Evolutionary conservation across 1,284 basidiomycete genomes (phyloP).

Genomic region (Ganoderma lingzhi): DNA sequence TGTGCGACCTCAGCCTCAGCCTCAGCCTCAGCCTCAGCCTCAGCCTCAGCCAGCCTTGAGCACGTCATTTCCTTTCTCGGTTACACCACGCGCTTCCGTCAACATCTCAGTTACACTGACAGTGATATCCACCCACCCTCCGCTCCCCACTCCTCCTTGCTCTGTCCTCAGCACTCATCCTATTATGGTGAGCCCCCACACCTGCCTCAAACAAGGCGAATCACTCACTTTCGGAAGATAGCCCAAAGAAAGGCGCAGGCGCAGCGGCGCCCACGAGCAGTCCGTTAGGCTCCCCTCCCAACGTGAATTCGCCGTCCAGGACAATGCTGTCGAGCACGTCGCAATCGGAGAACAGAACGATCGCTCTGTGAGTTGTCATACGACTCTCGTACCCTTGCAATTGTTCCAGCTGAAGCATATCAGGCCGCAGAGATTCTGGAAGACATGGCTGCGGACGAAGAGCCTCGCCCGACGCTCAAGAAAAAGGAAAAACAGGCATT

Average conservation of each 20-base stretch:
- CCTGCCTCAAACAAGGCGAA: not conserved
- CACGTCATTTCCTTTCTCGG: conserved; percentile 19
- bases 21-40: no score
- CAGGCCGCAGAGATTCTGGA: conserved; percentile 58
- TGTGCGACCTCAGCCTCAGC: no score
- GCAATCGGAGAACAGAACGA: conserved; percentile 49
- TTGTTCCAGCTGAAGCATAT: not conserved
- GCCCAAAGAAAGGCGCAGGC: conserved; percentile 66
- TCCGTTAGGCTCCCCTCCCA: conserved; percentile 57
- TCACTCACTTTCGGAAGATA: conserved; percentile 39
- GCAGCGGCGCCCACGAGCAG: conserved; percentile 55
- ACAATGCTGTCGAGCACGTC: conserved; percentile 56
- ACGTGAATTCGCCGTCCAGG: conserved; percentile 57
- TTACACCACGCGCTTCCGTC: not conserved
- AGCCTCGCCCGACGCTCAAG: conserved; percentile 44
- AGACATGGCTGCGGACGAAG: conserved; percentile 40
- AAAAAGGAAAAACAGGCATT: conserved; percentile 77
- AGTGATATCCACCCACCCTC: not conserved
- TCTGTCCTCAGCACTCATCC: not conserved
- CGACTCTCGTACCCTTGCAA: not conserved
- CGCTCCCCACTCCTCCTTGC: not conserved
- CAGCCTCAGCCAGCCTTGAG: not conserved
- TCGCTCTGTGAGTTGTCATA: conserved; percentile 31
- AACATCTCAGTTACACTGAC: no score
- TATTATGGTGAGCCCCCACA: conserved; percentile 21